These are phyloP conservation scores for Rhododendron mucronatum DNA, from an alignment of 148 eudicot species.

Conservation along the genomic window DNA sequence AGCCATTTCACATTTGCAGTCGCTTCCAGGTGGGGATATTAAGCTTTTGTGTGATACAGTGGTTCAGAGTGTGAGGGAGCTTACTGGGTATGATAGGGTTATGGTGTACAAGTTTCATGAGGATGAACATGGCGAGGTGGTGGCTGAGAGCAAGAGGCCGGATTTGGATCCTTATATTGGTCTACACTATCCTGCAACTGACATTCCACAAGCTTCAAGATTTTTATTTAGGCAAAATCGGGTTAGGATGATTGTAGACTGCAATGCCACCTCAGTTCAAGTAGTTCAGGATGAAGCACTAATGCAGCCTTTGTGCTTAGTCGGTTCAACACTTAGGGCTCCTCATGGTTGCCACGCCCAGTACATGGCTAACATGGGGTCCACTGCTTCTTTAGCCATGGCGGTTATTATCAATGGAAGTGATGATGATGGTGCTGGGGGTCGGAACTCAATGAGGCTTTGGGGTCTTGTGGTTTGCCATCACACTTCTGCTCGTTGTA, in stretches of 20 bases:
- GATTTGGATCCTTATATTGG: constrained; percentile 91
- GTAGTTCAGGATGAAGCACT: constrained; percentile 69
- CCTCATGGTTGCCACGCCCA: constrained; percentile 96
- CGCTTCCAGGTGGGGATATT: constrained; percentile 85
- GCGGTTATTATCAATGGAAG: constrained; percentile 80
- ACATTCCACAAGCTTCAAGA: constrained; percentile 94
- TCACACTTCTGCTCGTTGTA: constrained; percentile 72
- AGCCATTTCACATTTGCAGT: constrained; percentile 76
- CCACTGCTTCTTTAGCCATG: constrained; percentile 77
- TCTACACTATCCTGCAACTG: constrained; percentile 95
- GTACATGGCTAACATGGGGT: constrained; percentile 97
- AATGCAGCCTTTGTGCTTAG: constrained; percentile 70
- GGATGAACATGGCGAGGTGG: constrained; percentile 97
- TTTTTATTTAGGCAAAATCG: constrained; percentile 87
- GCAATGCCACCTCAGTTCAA: constrained; percentile 60
- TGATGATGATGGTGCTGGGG: constrained; percentile 52
- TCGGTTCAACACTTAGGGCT: constrained; percentile 89
- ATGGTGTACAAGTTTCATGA: constrained; percentile 98
- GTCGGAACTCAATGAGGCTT: constrained; percentile 55
- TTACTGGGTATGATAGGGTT: constrained; percentile 93
- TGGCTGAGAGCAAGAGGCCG: constrained; percentile 64
- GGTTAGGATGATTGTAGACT: constrained; percentile 91
- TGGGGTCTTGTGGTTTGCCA: constrained; percentile 99
- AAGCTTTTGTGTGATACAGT: constrained; percentile 84
- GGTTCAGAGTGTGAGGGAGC: constrained; percentile 69